Conservation (phyloP, 2,329 filamentous ascomycete genomes). For the Talaromyces sp. region DNA sequence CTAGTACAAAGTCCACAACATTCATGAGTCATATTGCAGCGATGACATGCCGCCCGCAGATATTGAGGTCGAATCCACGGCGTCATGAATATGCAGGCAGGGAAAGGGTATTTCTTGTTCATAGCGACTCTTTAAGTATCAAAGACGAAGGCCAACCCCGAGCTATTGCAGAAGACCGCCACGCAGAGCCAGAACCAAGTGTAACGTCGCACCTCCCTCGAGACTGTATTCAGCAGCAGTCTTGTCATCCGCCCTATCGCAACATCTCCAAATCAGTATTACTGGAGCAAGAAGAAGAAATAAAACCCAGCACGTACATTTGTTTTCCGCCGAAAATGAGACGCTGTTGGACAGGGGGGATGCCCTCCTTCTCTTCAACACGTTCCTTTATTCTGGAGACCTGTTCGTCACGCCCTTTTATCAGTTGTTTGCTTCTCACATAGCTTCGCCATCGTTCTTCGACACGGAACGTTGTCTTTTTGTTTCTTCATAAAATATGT, state of each 20-base stretch:
- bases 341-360: constrained; percentile 92
- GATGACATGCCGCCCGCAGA: not conserved
- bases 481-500: not conserved
- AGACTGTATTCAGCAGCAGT: constrained; percentile 85
- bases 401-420: constrained; percentile 39
- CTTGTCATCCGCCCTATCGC: constrained; percentile 81
- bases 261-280: not conserved
- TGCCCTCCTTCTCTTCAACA: constrained; percentile 98
- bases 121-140: not conserved
- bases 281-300: not conserved
- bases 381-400: constrained; percentile 97
- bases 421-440: not conserved
- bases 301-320: constrained; percentile 57
- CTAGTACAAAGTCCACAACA: not conserved
- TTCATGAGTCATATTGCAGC: not conserved
- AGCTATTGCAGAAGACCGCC: constrained; percentile 51
- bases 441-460: not conserved
- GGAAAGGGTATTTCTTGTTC: not conserved
- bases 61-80: not conserved
- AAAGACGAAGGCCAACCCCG: not conserved
- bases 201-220: constrained; percentile 85
- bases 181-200: constrained; percentile 89
- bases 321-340: constrained; percentile 97
- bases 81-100: not conserved
- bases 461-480: not conserved